Base-by-base conservation (phyloP, 2,329 filamentous ascomycete genomes). In the Cryphonectria nitschkei region DNA sequence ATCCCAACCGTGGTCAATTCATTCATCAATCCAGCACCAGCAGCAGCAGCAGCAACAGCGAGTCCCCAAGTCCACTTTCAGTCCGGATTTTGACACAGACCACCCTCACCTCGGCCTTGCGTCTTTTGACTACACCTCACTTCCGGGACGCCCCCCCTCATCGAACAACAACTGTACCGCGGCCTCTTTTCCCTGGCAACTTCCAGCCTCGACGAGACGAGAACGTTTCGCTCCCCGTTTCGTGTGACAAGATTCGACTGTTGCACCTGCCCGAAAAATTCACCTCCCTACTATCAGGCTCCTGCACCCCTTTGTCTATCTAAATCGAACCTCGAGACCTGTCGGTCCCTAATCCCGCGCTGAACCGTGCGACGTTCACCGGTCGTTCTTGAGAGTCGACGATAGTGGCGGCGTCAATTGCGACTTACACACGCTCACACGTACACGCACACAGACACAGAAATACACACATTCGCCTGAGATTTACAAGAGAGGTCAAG, bases 31-130 rank as follows among this genome's bases (percentile, higher is more conserved):
- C 67, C 32, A 61, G 62, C 56, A 26, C 8, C 37, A 9, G 1
- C 37, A 39, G 37, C 37, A 34, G 11, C 56, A 32, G 29, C 29
- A 61, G 32, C 29, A 22, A 3, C 58, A 34, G 56, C 56, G 9
- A 43, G 61, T 32, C 37, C 39, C 58, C 61, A 63, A 63, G 61
- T 65, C 43, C 63, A 37, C 43, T 41, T 50, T 13, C 58, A 63
- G 46, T 70, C 70, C 56, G 62, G 52, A 56, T 71, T 68, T 67
- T 65, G 39, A 50, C 46, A 50, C 63, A 52, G 37, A 65, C 63
- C 63, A 52, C 61, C 67, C 56, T 66, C 65, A 56, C 43, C 67
- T 69, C 70, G 67, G 68, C 70, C 41, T 43, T 58, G 56, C 26
- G 61, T 43, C 41, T 63, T 65, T 67, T 46, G 60, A 69, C 68